Evolutionary conservation across 805 yeast genomes (phyloP).

Genomic region (Kluyveromyces lactis): DNA sequence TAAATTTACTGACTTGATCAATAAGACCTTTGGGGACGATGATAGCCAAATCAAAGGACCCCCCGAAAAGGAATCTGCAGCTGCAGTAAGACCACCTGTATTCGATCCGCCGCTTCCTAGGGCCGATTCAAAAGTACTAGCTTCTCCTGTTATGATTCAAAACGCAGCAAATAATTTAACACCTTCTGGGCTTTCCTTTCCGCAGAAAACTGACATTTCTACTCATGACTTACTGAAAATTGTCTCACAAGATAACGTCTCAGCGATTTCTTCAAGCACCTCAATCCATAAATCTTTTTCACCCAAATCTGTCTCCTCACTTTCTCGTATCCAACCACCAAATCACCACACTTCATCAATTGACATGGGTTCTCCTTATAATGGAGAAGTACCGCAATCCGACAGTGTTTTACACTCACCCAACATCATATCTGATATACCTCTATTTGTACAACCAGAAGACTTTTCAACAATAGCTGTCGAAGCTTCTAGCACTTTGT

Average conservation of each 20-base stretch:
- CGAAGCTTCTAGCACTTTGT: conserved; percentile 41
- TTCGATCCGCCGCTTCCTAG: not conserved
- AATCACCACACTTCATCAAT: not conserved
- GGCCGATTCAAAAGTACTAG: not conserved
- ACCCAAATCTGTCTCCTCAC: not conserved
- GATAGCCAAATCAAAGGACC: not conserved
- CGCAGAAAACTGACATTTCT: not conserved
- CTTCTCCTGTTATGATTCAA: conserved; percentile 3
- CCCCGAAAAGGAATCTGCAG: not conserved
- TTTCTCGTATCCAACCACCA: not conserved
- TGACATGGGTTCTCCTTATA: not conserved
- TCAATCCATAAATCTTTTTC: not conserved
- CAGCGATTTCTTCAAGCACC: not conserved
- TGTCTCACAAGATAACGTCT: not conserved
- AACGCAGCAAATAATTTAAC: not conserved
- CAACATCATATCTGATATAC: conserved; percentile 28
- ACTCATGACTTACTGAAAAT: not conserved
- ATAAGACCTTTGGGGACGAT: conserved; percentile 17
- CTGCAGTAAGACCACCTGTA: not conserved
- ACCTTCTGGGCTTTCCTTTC: not conserved
- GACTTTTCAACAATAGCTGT: conserved; percentile 46
- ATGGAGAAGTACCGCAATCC: not conserved
- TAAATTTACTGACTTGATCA: conserved; percentile 21
- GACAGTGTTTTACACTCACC: conserved; percentile 2
- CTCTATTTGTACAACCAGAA: conserved; percentile 50